These are phyloP conservation scores for Jimgerdemannia lactiflua DNA, from an alignment of 192 early-diverging fungal genomes.

Conservation along the genomic window DNA sequence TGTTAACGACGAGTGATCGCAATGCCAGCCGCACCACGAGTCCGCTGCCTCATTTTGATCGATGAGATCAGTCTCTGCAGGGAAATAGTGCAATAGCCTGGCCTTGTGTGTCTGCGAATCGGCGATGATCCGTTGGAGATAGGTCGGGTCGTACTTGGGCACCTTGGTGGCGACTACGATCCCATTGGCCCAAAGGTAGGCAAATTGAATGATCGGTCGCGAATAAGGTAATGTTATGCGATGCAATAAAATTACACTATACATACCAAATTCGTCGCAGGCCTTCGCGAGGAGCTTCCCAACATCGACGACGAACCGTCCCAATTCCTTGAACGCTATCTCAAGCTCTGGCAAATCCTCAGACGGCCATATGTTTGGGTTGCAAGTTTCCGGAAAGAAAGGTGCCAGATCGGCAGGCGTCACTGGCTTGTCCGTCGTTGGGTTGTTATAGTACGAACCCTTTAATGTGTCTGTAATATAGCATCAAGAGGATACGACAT, in stretches of 20 bases:
- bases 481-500: too few species aligned
- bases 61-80: slow-evolving; percentile 29
- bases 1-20: slow-evolving; percentile 64
- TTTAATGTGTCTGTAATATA: slow-evolving; percentile 41
- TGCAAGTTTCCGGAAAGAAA: slow-evolving; percentile 49
- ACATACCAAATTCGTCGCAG: slow-evolving; percentile 51
- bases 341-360: slow-evolving; percentile 51
- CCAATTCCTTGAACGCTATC: slow-evolving; percentile 53
- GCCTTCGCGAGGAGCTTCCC: slow-evolving; percentile 52
- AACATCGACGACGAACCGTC: slow-evolving; percentile 51
- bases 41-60: slow-evolving; percentile 35
- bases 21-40: slow-evolving; percentile 70
- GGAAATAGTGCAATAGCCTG: slow-evolving; percentile 68
- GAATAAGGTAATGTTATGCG: neutral
- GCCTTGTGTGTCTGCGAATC: slow-evolving; percentile 56
- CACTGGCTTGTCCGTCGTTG: slow-evolving; percentile 38
- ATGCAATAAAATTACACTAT: neutral
- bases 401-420: slow-evolving; percentile 25
- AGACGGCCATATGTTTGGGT: slow-evolving; percentile 58
- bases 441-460: slow-evolving; percentile 65
- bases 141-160: slow-evolving; percentile 38
- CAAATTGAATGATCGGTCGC: too few species aligned
- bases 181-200: too few species aligned
- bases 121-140: slow-evolving; percentile 49
- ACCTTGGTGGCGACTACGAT: slow-evolving; percentile 27